Base-by-base conservation (phyloP, 306 rosid genomes). In the Lotus japonicus region DNA sequence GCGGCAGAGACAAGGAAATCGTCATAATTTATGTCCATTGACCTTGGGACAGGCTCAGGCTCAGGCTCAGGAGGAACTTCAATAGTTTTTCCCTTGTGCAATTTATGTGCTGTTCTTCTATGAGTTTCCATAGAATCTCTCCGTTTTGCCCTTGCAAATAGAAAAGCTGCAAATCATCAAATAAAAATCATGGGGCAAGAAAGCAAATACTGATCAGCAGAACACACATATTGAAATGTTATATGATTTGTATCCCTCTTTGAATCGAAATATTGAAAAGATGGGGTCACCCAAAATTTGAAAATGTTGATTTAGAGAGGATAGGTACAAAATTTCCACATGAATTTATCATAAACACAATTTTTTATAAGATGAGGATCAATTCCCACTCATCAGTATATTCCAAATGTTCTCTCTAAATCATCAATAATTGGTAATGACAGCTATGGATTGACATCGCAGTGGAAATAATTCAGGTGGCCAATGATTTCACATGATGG, bases 121-220 rank as follows among this genome's bases (percentile, higher is more conserved):
- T 65, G 76, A 65, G 23, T 38, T 43, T 65, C 71, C 63, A 53
- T 58, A 13, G 66, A 44, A 6, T 85, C 89, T 81, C 77, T 83
- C 80, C 53, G 83, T 72, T 73, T 84, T 42, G 86, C 80, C 19
- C 77, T 72, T 50, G 79, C 78, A 78, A 92, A 89, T 45, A 92
- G 77, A 80, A 68, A 92, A 67, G 92, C 96, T 92, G 88, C 71
- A 74, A 68, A 58, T 38, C 45, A 72, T 68, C 44, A 76, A 19
- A 75, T 55, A 55, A 53, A 51, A 61, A 60, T 76, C 66, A 71
- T 12, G 41, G 19, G 56, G 44, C 18, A 72, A 43, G n/a, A 71
- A 15, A 44, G 16, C 15, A 79, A 41, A 52, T 11, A 26, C 2
- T 26, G 33, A 26, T 42, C 19, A 52, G 38, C n/a, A 12, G 21